Percentiles rank a stretch among this genome's conserved stretches.
Conservation (phyloP, 192 early-diverging fungal species). For the Coemansia sp. region DNA sequence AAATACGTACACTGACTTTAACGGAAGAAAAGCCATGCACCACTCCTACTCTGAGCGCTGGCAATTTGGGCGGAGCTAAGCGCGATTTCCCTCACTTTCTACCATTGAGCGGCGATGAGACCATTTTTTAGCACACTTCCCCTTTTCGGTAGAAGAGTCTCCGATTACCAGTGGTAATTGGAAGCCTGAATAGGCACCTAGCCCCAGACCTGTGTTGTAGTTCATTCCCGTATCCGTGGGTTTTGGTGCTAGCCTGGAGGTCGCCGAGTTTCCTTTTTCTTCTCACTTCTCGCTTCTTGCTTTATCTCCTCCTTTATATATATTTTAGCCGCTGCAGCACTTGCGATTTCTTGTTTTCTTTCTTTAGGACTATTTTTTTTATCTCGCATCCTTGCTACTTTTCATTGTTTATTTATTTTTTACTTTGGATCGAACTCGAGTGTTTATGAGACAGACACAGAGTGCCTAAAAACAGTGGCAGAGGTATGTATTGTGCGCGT, state of each 20-base stretch:
- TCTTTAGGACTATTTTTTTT: not conserved
- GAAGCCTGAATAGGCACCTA: not conserved
- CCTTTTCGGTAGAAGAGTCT: not conserved
- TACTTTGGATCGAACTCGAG: not conserved
- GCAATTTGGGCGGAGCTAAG: not conserved
- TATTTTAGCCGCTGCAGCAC: conserved; percentile 9
- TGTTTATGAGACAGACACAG: not conserved
- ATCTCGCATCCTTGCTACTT: not conserved
- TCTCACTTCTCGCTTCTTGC: not conserved
- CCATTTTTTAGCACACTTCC: not conserved
- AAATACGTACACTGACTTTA: too few species aligned
- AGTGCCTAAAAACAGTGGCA: not conserved
- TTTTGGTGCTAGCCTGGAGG: not conserved
- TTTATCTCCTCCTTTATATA: not conserved
- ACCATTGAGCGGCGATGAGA: not conserved
- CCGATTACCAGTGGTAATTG: conserved; percentile 9
- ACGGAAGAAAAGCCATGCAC: too few species aligned
- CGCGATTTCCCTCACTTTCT: not conserved
- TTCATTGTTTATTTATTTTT: not conserved
- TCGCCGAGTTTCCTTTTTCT: not conserved
- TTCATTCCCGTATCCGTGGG: too few species aligned
- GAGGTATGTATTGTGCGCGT: not conserved
- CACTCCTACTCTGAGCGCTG: not conserved
- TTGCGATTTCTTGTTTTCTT: not conserved
- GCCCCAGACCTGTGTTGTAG: not conserved